Conservation (phyloP, 768 basidiomycete genomes). For the Pulveroboletus frians region DNA sequence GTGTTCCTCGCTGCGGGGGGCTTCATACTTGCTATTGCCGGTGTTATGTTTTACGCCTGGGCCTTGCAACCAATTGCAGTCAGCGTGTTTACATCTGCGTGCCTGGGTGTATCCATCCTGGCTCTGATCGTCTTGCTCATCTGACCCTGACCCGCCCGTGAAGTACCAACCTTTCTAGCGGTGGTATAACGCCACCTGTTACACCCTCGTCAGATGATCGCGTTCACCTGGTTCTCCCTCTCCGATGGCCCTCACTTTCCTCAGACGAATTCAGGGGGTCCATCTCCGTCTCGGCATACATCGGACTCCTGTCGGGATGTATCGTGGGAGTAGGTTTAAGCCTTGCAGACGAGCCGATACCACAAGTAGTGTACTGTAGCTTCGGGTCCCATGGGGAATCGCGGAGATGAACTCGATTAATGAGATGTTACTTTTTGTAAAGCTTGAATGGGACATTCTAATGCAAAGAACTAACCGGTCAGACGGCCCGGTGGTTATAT, state of each 20-base stretch:
- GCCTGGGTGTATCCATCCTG: conserved; percentile 35
- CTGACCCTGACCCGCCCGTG: background rate
- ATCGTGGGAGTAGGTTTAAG: too few species aligned
- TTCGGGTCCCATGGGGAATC: background rate
- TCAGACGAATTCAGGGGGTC: background rate
- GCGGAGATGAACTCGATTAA: background rate
- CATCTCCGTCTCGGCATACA: background rate
- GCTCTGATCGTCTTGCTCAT: conserved; percentile 13
- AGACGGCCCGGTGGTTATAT: too few species aligned
- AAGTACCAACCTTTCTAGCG: background rate
- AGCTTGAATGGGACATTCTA: too few species aligned
- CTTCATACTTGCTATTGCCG: conserved; percentile 46
- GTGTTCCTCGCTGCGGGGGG: conserved; percentile 43
- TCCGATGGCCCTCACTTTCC: background rate
- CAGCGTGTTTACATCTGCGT: conserved; percentile 38
- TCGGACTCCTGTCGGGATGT: too few species aligned
- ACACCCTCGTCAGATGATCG: too few species aligned
- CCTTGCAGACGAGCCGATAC: too few species aligned
- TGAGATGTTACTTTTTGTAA: background rate
- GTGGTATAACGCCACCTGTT: background rate
- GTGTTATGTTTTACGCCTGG: conserved; percentile 51
- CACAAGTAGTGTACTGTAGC: background rate
- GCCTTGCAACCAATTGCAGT: conserved; percentile 41
- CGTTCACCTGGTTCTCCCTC: background rate
- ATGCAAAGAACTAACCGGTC: too few species aligned